Evolutionary conservation across 1,139 yeast genomes (phyloP).

Genomic region (Magnusiomyces fungicola): DNA sequence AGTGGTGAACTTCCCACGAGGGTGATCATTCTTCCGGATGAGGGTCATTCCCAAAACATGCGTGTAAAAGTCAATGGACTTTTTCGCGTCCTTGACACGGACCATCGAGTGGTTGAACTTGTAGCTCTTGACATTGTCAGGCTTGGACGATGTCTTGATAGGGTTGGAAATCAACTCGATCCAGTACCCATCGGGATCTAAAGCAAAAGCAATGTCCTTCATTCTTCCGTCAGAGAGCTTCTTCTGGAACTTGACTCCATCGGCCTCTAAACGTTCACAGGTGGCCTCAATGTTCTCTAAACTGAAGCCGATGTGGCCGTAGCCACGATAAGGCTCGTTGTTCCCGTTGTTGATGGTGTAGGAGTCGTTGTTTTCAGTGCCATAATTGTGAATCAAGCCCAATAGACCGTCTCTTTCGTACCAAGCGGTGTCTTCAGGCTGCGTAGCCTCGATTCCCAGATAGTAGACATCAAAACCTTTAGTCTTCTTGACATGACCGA

Average conservation of each 20-base stretch:
- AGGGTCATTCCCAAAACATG: conserved; percentile 76
- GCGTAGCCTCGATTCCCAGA: conserved; percentile 49
- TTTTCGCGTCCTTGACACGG: conserved; percentile 77
- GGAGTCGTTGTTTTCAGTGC: conserved; percentile 53
- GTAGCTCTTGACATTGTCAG: conserved; percentile 37
- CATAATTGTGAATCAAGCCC: conserved; percentile 78
- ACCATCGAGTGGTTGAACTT: conserved; percentile 89
- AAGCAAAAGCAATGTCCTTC: conserved; percentile 83
- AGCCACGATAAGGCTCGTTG: conserved; percentile 75
- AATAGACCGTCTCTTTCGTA: conserved; percentile 68
- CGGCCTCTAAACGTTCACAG: conserved; percentile 46
- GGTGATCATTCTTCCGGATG: conserved; percentile 47
- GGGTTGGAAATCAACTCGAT: conserved; percentile 72
- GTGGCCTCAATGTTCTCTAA: conserved; percentile 68
- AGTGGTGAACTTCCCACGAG: conserved; percentile 69
- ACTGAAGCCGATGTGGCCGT: conserved; percentile 86
- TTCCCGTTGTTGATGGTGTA: conserved; percentile 74
- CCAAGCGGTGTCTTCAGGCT: conserved; percentile 42
- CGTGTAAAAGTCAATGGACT: conserved; percentile 68
- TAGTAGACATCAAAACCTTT: conserved; percentile 62
- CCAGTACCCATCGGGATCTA: conserved; percentile 98
- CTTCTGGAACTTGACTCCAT: conserved; percentile 73
- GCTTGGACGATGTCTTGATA: conserved; percentile 13
- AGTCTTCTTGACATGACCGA: conserved; percentile 47
- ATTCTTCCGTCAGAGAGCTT: conserved; percentile 84